Conservation (phyloP, 148 eudicot genomes). For the Talinum fruticosum region DNA sequence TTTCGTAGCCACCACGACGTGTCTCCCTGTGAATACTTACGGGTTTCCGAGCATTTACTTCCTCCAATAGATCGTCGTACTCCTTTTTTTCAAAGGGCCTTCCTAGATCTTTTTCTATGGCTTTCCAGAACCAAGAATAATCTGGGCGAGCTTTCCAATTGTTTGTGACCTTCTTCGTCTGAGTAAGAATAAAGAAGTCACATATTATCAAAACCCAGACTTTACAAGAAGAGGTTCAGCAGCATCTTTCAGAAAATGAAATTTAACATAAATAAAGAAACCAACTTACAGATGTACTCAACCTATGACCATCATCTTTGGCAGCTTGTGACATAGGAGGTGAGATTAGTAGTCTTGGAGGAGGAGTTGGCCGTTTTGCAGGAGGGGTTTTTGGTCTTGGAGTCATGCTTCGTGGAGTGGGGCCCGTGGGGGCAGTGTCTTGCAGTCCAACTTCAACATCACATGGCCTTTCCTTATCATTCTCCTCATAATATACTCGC, state of each 20-base stretch:
- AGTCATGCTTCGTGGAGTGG: not conserved
- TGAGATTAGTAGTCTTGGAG: conserved; percentile 1
- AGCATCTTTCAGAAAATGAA: not conserved
- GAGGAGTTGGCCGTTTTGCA: not conserved
- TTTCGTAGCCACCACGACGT: conserved; percentile 25
- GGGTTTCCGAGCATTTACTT: conserved; percentile 15
- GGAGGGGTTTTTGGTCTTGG: not conserved
- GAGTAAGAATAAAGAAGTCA: conserved; percentile 4
- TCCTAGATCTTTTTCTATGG: conserved; percentile 25
- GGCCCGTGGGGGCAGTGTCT: conserved; percentile 10
- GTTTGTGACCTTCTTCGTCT: conserved; percentile 10
- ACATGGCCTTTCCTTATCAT: conserved; percentile 12
- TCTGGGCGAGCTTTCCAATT: not conserved
- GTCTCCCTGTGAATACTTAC: conserved; percentile 25
- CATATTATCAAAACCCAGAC: not conserved
- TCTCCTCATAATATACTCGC: conserved; percentile 25
- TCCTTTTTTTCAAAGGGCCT: conserved; percentile 31
- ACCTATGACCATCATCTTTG: not conserved
- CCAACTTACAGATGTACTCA: conserved; percentile 30
- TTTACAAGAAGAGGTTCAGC: not conserved
- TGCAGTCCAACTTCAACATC: conserved; percentile 16
- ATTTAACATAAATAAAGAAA: not conserved
- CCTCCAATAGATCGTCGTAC: conserved; percentile 26
- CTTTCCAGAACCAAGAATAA: conserved; percentile 15
- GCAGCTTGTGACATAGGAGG: conserved; percentile 5